A percentile compares a stretch with the other conserved stretches of the same genome.
Conservation (phyloP, 1,284 basidiomycete species). For the Kalmanozyma brasiliensis region DNA sequence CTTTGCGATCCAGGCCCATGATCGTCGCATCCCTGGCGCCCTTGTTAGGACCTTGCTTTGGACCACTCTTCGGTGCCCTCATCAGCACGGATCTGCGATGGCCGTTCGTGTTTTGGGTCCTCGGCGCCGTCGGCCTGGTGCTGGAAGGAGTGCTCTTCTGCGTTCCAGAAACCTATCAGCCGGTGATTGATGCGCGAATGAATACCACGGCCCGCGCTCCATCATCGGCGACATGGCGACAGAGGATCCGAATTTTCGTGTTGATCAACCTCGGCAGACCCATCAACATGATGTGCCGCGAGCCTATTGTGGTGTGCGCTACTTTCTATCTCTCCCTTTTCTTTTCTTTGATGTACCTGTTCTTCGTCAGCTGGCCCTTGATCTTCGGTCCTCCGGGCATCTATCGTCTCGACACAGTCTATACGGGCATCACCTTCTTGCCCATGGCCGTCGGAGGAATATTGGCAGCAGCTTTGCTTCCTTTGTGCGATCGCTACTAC, state of each 20-base stretch:
- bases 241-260: constrained; percentile 10
- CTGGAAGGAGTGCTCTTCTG: constrained; percentile 20
- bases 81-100: constrained; percentile 19
- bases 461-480: constrained; percentile 16
- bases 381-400: constrained; percentile 45
- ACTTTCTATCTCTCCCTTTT: constrained; percentile 44
- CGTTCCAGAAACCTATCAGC: constrained; percentile 40
- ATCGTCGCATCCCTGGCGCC: constrained; percentile 31
- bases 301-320: constrained; percentile 42
- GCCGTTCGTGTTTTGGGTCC: constrained; percentile 37
- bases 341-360: constrained; percentile 45
- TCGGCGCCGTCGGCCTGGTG: constrained; percentile 18
- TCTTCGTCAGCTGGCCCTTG: constrained; percentile 42
- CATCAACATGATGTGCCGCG: constrained; percentile 39
- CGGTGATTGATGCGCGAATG: constrained; percentile 5
- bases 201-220: neutral
- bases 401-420: constrained; percentile 25
- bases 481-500: constrained; percentile 18
- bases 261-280: constrained; percentile 31
- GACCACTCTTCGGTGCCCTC: constrained; percentile 29
- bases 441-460: constrained; percentile 32
- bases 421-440: constrained; percentile 34
- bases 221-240: neutral
- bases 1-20: constrained; percentile 27
- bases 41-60: constrained; percentile 33